Percentiles rank a stretch among this genome's conserved stretches.
phyloP scores from a whole-genome alignment of 176 grass and related monocot genomes.

The Ensete ventricosum region DNA sequence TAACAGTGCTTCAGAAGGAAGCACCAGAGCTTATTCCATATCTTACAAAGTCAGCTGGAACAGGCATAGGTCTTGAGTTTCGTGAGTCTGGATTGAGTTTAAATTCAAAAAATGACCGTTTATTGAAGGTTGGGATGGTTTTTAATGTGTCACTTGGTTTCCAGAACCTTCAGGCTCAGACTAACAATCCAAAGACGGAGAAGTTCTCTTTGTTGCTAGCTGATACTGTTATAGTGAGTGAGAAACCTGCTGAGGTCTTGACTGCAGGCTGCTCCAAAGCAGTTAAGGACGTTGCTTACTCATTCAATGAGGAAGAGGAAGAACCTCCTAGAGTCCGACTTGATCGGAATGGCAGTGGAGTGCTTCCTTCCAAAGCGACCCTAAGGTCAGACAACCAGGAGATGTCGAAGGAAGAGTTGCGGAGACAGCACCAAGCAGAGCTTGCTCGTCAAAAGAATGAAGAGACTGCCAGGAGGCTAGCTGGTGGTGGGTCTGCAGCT shows the following conservation, averaged over 20 bases:
- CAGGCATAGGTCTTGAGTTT: constrained; percentile 92
- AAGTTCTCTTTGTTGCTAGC: constrained; percentile 66
- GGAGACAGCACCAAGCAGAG: constrained; percentile 76
- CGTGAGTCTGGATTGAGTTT: constrained; percentile 74
- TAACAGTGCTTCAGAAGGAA: constrained; percentile 51
- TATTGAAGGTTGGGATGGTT: constrained; percentile 62
- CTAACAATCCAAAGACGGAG: constrained; percentile 69
- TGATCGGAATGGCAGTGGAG: constrained; percentile 9
- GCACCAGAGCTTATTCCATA: constrained; percentile 61
- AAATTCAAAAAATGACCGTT: constrained; percentile 57
- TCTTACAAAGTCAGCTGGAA: constrained; percentile 75
- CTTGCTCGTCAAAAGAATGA: constrained; percentile 80
- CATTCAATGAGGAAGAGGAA: constrained; percentile 63
- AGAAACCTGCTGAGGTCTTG: constrained; percentile 48
- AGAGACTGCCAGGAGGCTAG: constrained; percentile 64
- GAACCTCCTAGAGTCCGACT: constrained; percentile 22
- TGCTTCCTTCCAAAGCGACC: constrained; percentile 48
- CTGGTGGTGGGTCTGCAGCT: constrained; percentile 45
- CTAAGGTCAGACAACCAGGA: constrained; percentile 64
- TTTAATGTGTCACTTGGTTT: constrained; percentile 91
- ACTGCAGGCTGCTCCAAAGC: constrained; percentile 67
- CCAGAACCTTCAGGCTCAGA: constrained; percentile 63
- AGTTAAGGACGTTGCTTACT: constrained; percentile 57
- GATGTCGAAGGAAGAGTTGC: constrained; percentile 80
- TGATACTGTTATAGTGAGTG: constrained; percentile 65